Conservation (phyloP, 2,329 filamentous ascomycete genomes). For the Fusarium sp. region DNA sequence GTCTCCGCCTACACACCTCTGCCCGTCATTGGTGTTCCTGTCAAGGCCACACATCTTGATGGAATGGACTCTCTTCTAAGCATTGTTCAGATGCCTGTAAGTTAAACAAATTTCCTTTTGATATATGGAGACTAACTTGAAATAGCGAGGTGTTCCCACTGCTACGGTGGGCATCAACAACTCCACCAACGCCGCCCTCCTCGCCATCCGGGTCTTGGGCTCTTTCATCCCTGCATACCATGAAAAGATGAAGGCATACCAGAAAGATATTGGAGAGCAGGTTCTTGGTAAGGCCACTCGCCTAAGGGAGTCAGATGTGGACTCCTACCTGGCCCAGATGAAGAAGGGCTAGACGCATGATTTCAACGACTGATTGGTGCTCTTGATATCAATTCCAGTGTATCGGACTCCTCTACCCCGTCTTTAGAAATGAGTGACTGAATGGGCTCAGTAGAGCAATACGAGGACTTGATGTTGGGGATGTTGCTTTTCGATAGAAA, state of each 20-base stretch:
- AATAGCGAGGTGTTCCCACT: slow-evolving; percentile 73
- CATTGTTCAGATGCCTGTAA: slow-evolving; percentile 81
- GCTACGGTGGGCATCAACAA: slow-evolving; percentile 87
- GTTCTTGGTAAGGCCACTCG: slow-evolving; percentile 74
- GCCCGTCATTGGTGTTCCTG: slow-evolving; percentile 83
- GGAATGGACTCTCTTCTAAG: slow-evolving; percentile 79
- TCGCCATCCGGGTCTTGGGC: slow-evolving; percentile 79
- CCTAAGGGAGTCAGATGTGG: slow-evolving; percentile 60
- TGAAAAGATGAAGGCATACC: slow-evolving; percentile 68
- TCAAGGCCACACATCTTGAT: slow-evolving; percentile 81
- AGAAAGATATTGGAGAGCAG: slow-evolving; percentile 55
- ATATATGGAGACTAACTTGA: not conserved
- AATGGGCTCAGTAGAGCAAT: not conserved
- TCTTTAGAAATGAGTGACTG: too few relatives aligned
- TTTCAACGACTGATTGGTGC: not conserved
- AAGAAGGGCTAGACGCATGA: slow-evolving; percentile 10
- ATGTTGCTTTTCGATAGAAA: not conserved
- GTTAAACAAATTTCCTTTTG: fast-evolving
- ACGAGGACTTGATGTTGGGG: not conserved
- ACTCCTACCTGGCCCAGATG: slow-evolving; percentile 28
- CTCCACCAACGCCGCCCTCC: slow-evolving; percentile 80
- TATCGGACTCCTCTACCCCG: not conserved
- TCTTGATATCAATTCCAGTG: not conserved
- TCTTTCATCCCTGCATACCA: slow-evolving; percentile 73
- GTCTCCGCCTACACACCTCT: slow-evolving; percentile 78